These are phyloP conservation scores for Pyrenula aspistea DNA, from an alignment of 495 filamentous ascomycete genomes.

Conservation along the genomic window DNA sequence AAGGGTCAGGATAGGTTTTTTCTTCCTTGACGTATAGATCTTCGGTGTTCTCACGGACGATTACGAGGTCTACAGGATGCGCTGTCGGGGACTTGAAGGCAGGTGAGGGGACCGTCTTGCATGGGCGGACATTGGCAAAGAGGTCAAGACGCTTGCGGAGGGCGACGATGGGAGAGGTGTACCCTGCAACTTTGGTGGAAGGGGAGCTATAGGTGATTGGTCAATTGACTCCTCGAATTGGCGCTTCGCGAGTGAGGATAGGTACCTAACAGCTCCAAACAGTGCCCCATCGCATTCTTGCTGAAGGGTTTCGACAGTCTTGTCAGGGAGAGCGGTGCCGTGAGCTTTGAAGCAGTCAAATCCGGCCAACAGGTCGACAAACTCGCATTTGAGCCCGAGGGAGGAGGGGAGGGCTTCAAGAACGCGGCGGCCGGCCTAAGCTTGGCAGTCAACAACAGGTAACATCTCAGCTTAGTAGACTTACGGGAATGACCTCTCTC, in stretches of 20 bases:
- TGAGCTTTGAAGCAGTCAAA: constrained; percentile 86
- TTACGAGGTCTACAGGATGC: constrained; percentile 83
- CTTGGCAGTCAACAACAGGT: constrained; percentile 1
- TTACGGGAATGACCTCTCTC: constrained; percentile 85
- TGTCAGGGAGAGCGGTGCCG: constrained; percentile 76
- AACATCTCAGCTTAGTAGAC: constrained; percentile 8
- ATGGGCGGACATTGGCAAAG: constrained; percentile 94
- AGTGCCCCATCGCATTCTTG: constrained; percentile 90
- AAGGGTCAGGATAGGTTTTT: constrained; percentile 56
- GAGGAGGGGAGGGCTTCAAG: constrained; percentile 81
- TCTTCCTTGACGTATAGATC: constrained; percentile 99
- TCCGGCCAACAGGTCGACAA: constrained; percentile 82
- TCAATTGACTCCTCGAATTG: constrained; percentile 3
- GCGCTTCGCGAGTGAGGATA: too few relatives aligned
- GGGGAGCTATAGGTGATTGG: constrained; percentile 48
- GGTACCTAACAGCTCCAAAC: constrained; percentile 81
- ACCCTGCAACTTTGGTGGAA: constrained; percentile 75
- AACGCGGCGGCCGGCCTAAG: constrained; percentile 67
- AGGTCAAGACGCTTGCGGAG: constrained; percentile 90
- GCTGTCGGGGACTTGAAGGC: constrained; percentile 32
- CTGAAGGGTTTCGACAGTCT: constrained; percentile 74
- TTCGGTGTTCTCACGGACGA: constrained; percentile 97
- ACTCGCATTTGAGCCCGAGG: constrained; percentile 81
- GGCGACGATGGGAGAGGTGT: constrained; percentile 94
- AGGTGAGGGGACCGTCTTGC: constrained; percentile 59